A percentile compares a stretch with the other conserved stretches of the same genome.
Conservation (phyloP, 83 land plant genomes). For the Picea abies region DNA sequence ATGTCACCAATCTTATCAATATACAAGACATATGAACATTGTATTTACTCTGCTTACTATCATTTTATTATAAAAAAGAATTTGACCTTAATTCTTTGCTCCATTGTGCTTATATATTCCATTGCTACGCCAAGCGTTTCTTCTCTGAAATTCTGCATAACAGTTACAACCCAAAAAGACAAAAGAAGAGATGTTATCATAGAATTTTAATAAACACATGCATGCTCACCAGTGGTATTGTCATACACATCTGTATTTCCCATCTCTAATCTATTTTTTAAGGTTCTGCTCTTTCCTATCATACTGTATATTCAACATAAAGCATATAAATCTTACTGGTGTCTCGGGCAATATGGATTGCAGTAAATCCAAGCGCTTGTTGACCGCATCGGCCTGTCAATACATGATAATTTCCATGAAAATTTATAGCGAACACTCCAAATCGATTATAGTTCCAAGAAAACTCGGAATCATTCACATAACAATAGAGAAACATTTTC, state of each 20-base stretch:
- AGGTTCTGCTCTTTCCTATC: too few relatives aligned
- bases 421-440: background rate
- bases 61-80: too few relatives aligned
- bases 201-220: too few relatives aligned
- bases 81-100: conserved; percentile 15
- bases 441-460: too few relatives aligned
- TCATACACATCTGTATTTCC: too few relatives aligned
- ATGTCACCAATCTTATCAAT: background rate
- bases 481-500: background rate
- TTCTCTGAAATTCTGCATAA: background rate
- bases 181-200: background rate
- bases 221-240: too few relatives aligned
- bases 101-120: conserved; percentile 1
- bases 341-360: conserved; percentile 9
- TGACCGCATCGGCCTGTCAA: conserved; percentile 12
- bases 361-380: conserved; percentile 10
- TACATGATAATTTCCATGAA: background rate
- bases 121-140: background rate
- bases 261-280: too few relatives aligned
- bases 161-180: background rate
- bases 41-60: background rate
- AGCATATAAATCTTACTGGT: conserved; percentile 3
- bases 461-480: background rate
- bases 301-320: background rate
- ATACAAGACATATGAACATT: background rate